Evolutionary conservation across 768 basidiomycete genomes (phyloP).

Genomic region (Mycena capillaripes): DNA sequence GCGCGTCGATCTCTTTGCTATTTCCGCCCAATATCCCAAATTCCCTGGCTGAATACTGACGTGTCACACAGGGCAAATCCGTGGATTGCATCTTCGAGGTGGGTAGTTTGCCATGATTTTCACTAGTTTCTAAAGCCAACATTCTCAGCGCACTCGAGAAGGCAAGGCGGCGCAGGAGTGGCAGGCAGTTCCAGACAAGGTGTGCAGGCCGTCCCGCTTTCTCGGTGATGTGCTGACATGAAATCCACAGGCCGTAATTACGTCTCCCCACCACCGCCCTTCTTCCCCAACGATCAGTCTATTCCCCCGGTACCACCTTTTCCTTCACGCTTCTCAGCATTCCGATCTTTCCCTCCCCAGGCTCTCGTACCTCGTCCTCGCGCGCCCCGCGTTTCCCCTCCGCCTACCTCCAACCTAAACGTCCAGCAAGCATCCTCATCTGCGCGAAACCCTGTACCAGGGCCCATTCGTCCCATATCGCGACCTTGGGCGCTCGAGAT

Average conservation of each 20-base stretch:
- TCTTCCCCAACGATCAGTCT: slow-evolving; percentile 38
- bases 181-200: not conserved
- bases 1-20: too few species aligned
- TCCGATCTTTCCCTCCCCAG: slow-evolving; percentile 50
- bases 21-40: too few species aligned
- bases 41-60: too few species aligned
- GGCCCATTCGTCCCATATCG: slow-evolving; percentile 41
- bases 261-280: slow-evolving; percentile 65
- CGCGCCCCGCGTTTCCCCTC: slow-evolving; percentile 47
- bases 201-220: not conserved
- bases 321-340: slow-evolving; percentile 52
- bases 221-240: too few species aligned
- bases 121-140: too few species aligned
- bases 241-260: slow-evolving; percentile 43
- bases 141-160: not conserved
- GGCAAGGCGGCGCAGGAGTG: too few species aligned
- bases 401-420: slow-evolving; percentile 66
- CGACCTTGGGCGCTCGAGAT: slow-evolving; percentile 16
- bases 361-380: slow-evolving; percentile 47
- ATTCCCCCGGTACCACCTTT: slow-evolving; percentile 73
- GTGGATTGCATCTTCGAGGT: too few species aligned
- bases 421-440: slow-evolving; percentile 31
- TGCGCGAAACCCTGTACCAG: slow-evolving; percentile 56
- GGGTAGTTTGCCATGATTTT: too few species aligned
- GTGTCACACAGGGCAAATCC: too few species aligned